Percentiles rank a stretch among this genome's conserved stretches.
Evolutionary conservation across 441 rosid genomes (phyloP).

Genomic region (Daphne laureola): DNA sequence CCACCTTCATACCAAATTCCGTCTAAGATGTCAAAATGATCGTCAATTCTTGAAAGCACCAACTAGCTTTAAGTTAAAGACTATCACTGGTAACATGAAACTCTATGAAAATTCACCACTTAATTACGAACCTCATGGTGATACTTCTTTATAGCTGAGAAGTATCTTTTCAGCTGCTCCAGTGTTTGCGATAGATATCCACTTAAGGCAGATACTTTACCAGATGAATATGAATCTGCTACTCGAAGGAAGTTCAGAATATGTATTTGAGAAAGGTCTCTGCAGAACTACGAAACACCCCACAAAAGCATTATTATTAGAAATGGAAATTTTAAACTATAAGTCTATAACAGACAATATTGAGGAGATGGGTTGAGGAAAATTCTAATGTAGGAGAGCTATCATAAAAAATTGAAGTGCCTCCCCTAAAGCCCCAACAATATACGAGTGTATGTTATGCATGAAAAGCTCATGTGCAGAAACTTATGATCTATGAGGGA

Average conservation of each 20-base stretch:
- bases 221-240: slow-evolving; percentile 21
- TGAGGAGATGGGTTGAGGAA: not conserved
- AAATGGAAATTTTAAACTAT: slow-evolving; percentile 5
- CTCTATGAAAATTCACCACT: not conserved
- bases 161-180: slow-evolving; percentile 31
- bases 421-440: no score
- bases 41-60: not conserved
- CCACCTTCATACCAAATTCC: not conserved
- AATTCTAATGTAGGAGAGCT: no score
- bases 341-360: slow-evolving; percentile 6
- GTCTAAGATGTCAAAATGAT: not conserved
- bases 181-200: slow-evolving; percentile 25
- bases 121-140: slow-evolving; percentile 67
- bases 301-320: not conserved
- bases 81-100: not conserved
- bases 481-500: no score
- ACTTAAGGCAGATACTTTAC: slow-evolving; percentile 19
- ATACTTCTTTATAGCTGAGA: slow-evolving; percentile 38
- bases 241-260: slow-evolving; percentile 22
- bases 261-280: slow-evolving; percentile 26
- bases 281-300: slow-evolving; percentile 27
- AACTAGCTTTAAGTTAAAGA: slow-evolving; percentile 1
- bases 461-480: no score
- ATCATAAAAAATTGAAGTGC: no score
- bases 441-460: no score